Evolutionary conservation across 257 asterid species (phyloP), one percentile per base, ranked within the genome.

Genomic region (Gynochthodes officinalis): DNA sequence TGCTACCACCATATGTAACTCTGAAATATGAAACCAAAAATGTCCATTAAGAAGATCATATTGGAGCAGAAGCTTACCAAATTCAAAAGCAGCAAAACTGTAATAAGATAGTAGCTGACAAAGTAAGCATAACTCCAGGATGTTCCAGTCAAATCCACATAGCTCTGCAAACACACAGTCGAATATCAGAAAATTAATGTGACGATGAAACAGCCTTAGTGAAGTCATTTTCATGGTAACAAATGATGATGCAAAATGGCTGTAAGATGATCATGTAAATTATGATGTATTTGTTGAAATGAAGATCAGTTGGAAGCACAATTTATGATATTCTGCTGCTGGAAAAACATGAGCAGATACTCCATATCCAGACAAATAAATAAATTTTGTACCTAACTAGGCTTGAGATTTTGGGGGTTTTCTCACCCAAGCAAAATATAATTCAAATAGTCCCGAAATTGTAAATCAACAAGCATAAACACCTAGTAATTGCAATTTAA

Each of bases 101-200:
- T 80, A 67, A 95, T 83, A 65, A 92, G 92, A 82, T 92, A 92
- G 96, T 87, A 95, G 93, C 99, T 95, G 89, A 92, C 76, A 82
- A 95, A 95, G 89, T 92, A 95, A 76, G 61, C 79, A 70, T 86
- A 86, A 69, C 83, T 74, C 99, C 99, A 95, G 61, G 78, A 68
- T 57, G 96, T 90, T 71, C 97, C 97, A 66, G 91, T 86, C 83
- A 95, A 84, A 44, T 75, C 89, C 89, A 76, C 82, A 89, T 95
- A 95, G 88, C 98, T 86, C 98, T 95, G 97, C 62, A 87, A 82
- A 80, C 62, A 69, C 65, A 86, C 55, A 44, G 64, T 39, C 58
- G 68, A 74, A 77, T 49, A 73, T 65, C 58, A 75, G 76, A 64
- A 67, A 71, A 66, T 63, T 35, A 73, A 48, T 63, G 62, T 63